Base-by-base conservation (phyloP, 2,329 filamentous ascomycete species). In the Fonsecaea pedrosoi region DNA sequence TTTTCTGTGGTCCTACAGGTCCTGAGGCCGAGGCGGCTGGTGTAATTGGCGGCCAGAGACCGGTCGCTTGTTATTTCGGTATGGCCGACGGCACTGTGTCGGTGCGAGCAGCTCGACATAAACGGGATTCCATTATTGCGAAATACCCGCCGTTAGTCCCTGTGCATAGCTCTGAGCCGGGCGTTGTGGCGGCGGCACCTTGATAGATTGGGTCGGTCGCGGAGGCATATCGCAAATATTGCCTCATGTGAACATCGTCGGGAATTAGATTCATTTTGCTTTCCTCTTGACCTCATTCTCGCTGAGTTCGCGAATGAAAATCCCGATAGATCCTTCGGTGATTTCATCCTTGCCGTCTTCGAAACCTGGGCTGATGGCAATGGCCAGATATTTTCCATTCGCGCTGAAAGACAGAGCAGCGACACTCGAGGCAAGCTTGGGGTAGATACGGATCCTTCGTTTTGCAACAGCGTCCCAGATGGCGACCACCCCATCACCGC, bases 381-480 rank as follows among this genome's bases (percentile, higher is more conserved):
- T 86, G 25, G 92, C 94, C 40, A 97, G 82, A 70, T 89, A 90
- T 72, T 86, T 90, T 7, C 94, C 94, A 73, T 95, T 89, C 1
- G 81, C 82, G 45, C 89, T 92, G 77, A 97, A 97, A 1, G 87
- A 86, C 68, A 96, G 80, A 0, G 90, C 89, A 9, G 91, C 89
- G 7, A 97, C 87, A 74, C 89, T 92, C 53, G 92, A 88, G 15
- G 89, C 85, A 65, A 94, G 92, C 75, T 91, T 91, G 74, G 93
- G 92, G 78, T 97, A 97, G 77, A 96, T 92, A 76, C 92, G 87
- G 78, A 97, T 91, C 77, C 94, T 87, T 74, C 93, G 86, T 87
- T 97, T 97, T 64, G 92, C 91, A 73, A 93, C 89, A 9, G 91
- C 93, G 77, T 97, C 94, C 94, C 94, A 97, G 53, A 97, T 81